Base-by-base conservation (phyloP, 1,284 basidiomycete genomes). In the Pseudozyma tsukubaensis region DNA sequence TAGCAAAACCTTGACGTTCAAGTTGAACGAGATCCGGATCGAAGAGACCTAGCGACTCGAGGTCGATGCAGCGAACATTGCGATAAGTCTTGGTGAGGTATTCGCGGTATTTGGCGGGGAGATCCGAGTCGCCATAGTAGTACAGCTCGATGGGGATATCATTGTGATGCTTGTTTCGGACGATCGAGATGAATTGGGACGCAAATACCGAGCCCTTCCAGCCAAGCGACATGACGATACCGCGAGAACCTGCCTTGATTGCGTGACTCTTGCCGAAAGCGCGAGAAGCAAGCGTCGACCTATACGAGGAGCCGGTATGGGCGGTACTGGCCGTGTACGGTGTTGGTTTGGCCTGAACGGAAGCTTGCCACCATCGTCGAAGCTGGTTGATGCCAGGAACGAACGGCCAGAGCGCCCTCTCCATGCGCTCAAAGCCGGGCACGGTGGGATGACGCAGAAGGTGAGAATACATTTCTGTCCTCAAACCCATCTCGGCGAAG, bases 101-200 rank as follows among this genome's bases (percentile, higher is more conserved):
- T 39, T 73, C 59, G 39, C 74, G 74, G 50, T 68, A 72, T 47
- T 65, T 62, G 43, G 57, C 40, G 1, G 74, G 74, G n/a, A 76
- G 59, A 55, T 76, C 74, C 43, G 66, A 63, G 19, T 76, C 71
- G 52, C 70, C 74, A n/a, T 73, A 73, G 71, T 76, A 76, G 59
- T 73, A 73, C 16, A 76, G 49, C 48, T 76, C 74, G 60, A 76
- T 59, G 19, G 74, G 74, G 18, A 76, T 72, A 35, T 73, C 56
- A 49, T 66, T 68, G 3, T 42, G 47, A 37, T 76, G 71, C 54
- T 67, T 62, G 9, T 74, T 62, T 12, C 74, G 61, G 21, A 76
- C 64, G 56, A 73, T 66, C 47, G 57, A 60, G 56, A 76, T 73
- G 36, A 73, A 76, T 43, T 76, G 74, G 12, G 56, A 70, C 13